Evolutionary conservation across 2,329 filamentous ascomycete species (phyloP).

Genomic region (Claviceps sorghi): DNA sequence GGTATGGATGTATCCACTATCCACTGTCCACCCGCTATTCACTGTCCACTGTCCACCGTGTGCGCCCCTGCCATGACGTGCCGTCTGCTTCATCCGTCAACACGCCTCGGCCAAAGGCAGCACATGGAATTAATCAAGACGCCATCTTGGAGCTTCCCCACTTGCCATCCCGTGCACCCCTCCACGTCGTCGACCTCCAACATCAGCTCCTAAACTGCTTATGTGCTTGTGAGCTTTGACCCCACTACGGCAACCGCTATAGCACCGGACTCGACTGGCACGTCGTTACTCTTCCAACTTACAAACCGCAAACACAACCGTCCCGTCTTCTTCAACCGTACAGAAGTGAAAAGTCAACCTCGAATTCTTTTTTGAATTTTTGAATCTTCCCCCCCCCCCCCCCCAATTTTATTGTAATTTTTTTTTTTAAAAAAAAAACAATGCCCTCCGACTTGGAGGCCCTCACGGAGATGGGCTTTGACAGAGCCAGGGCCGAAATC

Average conservation of each 20-base stretch:
- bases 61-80: too few relatives aligned
- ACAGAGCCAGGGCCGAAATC: slow-evolving; percentile 64
- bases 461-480: slow-evolving; percentile 64
- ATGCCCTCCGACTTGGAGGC: slow-evolving; percentile 45
- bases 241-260: background rate
- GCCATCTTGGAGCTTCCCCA: background rate
- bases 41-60: too few relatives aligned
- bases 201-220: background rate
- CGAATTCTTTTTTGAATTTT: background rate
- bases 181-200: background rate
- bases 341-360: background rate
- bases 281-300: slow-evolving; percentile 1
- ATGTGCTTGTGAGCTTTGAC: background rate
- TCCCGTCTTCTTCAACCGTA: background rate
- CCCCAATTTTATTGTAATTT: too few relatives aligned
- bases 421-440: slow-evolving; percentile 20
- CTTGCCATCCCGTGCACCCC: background rate
- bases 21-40: too few relatives aligned
- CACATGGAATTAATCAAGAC: too few relatives aligned
- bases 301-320: background rate
- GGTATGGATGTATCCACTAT: too few relatives aligned
- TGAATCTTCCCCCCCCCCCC: too few relatives aligned
- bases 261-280: background rate
- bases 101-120: too few relatives aligned
- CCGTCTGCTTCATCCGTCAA: too few relatives aligned